A percentile compares a stretch with the other conserved stretches of the same genome.
phyloP scores from a whole-genome alignment of 2,329 filamentous ascomycete species.

The Stenocarpella maydis region DNA sequence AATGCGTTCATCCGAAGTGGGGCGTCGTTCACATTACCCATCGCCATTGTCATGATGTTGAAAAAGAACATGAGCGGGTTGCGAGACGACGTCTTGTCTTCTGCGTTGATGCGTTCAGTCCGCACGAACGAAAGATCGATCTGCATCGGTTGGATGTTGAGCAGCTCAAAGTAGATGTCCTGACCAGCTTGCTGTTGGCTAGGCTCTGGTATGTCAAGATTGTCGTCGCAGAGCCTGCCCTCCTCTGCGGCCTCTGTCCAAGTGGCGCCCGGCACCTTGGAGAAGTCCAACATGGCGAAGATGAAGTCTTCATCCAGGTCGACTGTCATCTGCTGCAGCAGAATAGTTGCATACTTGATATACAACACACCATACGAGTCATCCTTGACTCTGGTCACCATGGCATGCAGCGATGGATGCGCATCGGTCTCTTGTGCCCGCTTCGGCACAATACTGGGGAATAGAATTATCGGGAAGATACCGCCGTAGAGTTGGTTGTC shows the following conservation, averaged over 20 bases:
- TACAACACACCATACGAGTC: slow-evolving; percentile 98
- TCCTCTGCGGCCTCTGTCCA: slow-evolving; percentile 83
- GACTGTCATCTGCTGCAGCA: slow-evolving; percentile 97
- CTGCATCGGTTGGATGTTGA: slow-evolving; percentile 98
- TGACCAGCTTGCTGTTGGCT: slow-evolving; percentile 84
- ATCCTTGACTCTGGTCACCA: slow-evolving; percentile 94
- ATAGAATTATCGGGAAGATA: slow-evolving; percentile 96
- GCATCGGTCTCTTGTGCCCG: slow-evolving; percentile 95
- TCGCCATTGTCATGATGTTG: slow-evolving; percentile 98
- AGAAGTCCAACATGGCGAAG: slow-evolving; percentile 93
- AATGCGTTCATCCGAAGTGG: slow-evolving; percentile 92
- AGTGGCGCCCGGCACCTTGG: slow-evolving; percentile 87
- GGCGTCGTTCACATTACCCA: slow-evolving; percentile 98
- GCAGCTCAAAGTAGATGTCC: slow-evolving; percentile 96
- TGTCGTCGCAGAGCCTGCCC: slow-evolving; percentile 87
- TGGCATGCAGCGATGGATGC: slow-evolving; percentile 91
- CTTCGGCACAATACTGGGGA: slow-evolving; percentile 97
- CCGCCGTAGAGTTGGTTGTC: slow-evolving; percentile 99
- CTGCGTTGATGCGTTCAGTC: slow-evolving; percentile 94
- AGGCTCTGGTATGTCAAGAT: slow-evolving; percentile 90
- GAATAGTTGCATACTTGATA: slow-evolving; percentile 94
- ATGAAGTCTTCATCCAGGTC: slow-evolving; percentile 99
- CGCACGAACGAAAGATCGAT: slow-evolving; percentile 96
- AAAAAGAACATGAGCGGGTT: slow-evolving; percentile 99
- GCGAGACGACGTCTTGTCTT: slow-evolving; percentile 87